Evolutionary conservation across 2,329 filamentous ascomycete genomes (phyloP), one percentile per base, ranked within the genome.

Genomic region (Fonsecaea nubica): DNA sequence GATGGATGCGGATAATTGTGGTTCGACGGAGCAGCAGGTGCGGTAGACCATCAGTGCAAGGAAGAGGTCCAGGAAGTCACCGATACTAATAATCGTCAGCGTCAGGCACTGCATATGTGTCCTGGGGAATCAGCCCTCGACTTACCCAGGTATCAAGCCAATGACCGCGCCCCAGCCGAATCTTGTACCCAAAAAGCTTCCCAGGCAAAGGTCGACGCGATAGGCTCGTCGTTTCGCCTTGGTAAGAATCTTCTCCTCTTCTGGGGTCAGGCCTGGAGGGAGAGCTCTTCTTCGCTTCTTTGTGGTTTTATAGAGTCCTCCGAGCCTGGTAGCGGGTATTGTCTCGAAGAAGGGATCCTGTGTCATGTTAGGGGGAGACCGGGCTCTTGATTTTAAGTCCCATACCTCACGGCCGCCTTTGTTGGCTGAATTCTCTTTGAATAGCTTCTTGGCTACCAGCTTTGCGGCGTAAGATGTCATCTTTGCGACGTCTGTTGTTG

Each of bases 121-220:
- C 9, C 21, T 15, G 58, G 13, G 35, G 13, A n/a, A 21, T 7
- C 3, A 40, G 25, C 7, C 8, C 5, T 18, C 38, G 33, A 55
- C 91, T 84, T 85, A 92, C 86, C 87, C 87, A 72, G 95, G 95
- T 62, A 98, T 79, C 7, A 98, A 76, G 13, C 90, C 95, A 73
- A 98, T 92, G 65, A 97, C 86, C 73, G 90, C 91, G 59, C 91
- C 88, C 92, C 93, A 97, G 62, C 95, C 95, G 75, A 98, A 93
- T 65, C 89, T 87, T 66, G 96, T 85, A 52, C 93, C 92, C 70
- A 90, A 87, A 75, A 92, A 87, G 75, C 87, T 93, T 82, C 94
- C 96, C 5, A 97, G 86, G 63, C 86, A 87, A 83, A 92, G 90
- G 78, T 98, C 95, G 32, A 97, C 86, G 42, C 88, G 86, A 79